phyloP scores from a whole-genome alignment of 495 filamentous ascomycete species.

The Bathelium albidoporum region DNA sequence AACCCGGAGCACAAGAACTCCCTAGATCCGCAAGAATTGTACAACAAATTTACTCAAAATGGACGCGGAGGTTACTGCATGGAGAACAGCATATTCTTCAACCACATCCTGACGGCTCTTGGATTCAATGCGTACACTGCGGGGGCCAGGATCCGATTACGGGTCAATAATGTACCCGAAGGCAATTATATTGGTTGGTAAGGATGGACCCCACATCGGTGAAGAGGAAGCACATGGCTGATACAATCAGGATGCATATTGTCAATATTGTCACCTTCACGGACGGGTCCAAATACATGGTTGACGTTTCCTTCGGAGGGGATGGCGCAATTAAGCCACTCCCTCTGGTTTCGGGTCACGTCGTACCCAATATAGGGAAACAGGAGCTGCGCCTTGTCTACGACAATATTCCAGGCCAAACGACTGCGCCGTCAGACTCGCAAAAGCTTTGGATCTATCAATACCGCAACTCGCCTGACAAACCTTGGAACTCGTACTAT shows the following conservation, averaged over 20 bases:
- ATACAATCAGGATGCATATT: conserved; percentile 13
- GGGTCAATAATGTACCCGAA: conserved; percentile 14
- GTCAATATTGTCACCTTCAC: conserved; percentile 23
- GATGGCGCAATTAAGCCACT: conserved; percentile 39
- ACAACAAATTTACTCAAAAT: conserved; percentile 45
- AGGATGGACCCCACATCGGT: background rate
- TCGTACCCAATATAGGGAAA: conserved; percentile 14
- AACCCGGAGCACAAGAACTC: conserved; percentile 42
- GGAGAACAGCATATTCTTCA: conserved; percentile 62
- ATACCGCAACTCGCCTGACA: conserved; percentile 37
- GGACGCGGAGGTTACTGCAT: conserved; percentile 68
- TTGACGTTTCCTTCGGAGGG: conserved; percentile 79
- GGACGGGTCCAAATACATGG: conserved; percentile 21
- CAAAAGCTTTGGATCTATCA: conserved; percentile 54
- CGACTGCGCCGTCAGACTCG: background rate
- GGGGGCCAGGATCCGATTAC: conserved; percentile 17
- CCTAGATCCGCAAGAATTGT: conserved; percentile 49
- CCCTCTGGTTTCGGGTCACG: conserved; percentile 9
- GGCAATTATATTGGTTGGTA: conserved; percentile 21
- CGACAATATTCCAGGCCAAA: conserved; percentile 19
- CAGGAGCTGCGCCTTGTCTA: conserved; percentile 19
- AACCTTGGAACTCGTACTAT: conserved; percentile 49
- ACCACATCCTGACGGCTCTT: conserved; percentile 50
- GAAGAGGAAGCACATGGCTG: background rate
- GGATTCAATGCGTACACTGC: conserved; percentile 42